These are phyloP conservation scores for Ceratocystis cacaofunesta DNA, from an alignment of 2,329 filamentous ascomycete genomes.

Conservation along the genomic window DNA sequence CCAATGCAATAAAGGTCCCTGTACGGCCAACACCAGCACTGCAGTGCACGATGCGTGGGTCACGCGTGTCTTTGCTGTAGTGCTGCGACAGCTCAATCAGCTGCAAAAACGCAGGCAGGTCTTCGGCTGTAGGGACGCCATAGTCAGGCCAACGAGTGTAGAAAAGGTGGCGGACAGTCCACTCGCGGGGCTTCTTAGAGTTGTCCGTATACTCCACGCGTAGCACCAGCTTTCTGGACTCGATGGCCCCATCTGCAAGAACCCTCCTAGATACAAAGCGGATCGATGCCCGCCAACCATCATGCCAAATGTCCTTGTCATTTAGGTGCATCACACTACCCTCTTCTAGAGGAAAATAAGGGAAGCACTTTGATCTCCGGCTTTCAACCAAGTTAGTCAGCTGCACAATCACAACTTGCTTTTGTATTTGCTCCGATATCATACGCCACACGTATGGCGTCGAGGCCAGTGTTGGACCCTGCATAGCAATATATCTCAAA, in stretches of 20 bases:
- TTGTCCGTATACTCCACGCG: constrained; percentile 33
- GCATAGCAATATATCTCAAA: constrained; percentile 73
- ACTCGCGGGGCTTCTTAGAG: constrained; percentile 33
- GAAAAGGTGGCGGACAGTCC: constrained; percentile 66
- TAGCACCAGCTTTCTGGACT: constrained; percentile 59
- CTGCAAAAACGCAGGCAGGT: constrained; percentile 52
- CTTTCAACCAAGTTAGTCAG: constrained; percentile 77
- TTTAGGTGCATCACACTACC: constrained; percentile 44
- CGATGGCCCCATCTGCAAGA: constrained; percentile 42
- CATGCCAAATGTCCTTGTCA: constrained; percentile 46
- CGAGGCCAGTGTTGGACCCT: constrained; percentile 68
- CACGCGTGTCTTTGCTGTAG: constrained; percentile 33
- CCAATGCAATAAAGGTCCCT: constrained; percentile 91
- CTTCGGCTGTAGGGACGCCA: constrained; percentile 56
- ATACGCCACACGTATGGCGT: constrained; percentile 87
- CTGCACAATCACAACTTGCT: constrained; percentile 79
- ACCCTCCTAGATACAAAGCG: constrained; percentile 49
- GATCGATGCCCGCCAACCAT: constrained; percentile 54
- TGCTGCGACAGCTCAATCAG: constrained; percentile 53
- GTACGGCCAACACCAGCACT: constrained; percentile 88
- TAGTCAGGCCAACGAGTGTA: constrained; percentile 88
- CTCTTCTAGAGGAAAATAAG: constrained; percentile 59
- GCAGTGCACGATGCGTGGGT: constrained; percentile 69
- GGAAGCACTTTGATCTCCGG: constrained; percentile 67
- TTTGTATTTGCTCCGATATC: constrained; percentile 62